These are phyloP conservation scores for Trifolium fragiferum DNA, from an alignment of 306 rosid species.

Conservation along the genomic window DNA sequence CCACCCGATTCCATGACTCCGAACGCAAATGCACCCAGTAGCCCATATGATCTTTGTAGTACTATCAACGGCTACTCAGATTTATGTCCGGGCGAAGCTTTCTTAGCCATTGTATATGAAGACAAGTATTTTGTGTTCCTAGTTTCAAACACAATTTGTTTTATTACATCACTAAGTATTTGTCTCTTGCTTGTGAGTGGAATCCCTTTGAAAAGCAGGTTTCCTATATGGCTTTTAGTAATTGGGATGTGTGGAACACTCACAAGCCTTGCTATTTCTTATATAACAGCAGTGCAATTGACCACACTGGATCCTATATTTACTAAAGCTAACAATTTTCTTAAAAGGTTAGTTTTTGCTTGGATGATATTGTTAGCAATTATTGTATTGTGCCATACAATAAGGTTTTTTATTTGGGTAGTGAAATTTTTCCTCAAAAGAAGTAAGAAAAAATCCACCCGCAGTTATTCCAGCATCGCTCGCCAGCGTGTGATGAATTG, in stretches of 20 bases:
- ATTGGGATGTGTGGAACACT: not conserved
- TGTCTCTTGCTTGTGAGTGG: slow-evolving; percentile 11
- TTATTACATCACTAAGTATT: not conserved
- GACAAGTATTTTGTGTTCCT: fast-evolving
- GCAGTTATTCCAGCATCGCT: too few species aligned
- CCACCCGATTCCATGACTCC: not conserved
- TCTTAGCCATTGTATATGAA: not conserved
- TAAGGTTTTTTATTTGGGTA: too few species aligned
- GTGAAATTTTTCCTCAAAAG: too few species aligned
- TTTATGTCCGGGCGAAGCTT: slow-evolving; percentile 11
- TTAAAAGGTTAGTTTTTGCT: too few species aligned
- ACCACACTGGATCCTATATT: not conserved
- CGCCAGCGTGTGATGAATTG: too few species aligned
- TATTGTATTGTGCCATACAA: too few species aligned
- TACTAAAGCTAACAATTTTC: too few species aligned
- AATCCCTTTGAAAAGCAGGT: not conserved
- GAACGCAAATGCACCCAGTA: not conserved
- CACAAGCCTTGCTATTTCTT: not conserved
- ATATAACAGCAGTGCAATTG: not conserved
- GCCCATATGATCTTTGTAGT: not conserved
- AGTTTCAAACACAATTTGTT: not conserved
- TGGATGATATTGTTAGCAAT: too few species aligned
- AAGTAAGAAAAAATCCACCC: not conserved
- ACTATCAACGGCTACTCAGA: not conserved
- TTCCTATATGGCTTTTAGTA: slow-evolving; percentile 16